Evolutionary conservation across 208 protist genomes (phyloP), one percentile per base, ranked within the genome.

Genomic region (Acanthamoeba healyi): DNA sequence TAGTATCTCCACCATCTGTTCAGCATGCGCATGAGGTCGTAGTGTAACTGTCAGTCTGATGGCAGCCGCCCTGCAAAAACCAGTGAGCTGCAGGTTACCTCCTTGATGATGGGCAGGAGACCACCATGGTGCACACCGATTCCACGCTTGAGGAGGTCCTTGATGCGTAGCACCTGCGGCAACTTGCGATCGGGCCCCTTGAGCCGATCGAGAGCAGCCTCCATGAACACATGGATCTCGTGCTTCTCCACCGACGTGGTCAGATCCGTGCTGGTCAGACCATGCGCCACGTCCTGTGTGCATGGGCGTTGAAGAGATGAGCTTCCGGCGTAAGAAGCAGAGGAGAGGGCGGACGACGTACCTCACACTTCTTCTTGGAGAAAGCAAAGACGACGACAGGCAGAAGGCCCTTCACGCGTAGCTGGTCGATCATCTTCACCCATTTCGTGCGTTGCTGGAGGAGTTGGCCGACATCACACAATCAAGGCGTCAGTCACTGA

Each of bases 51-150:
- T n/a, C n/a, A n/a, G n/a, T n/a, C n/a, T n/a, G n/a, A n/a, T n/a
- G n/a, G n/a, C n/a, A n/a, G n/a, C n/a, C n/a, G n/a, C n/a, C n/a
- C n/a, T 38, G 63, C 15, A 81, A 42, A 40, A 81, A 15, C 38
- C 38, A 26, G 38, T 1, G 9, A 24, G 24, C 36, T 19, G 22
- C 42, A 2, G 6, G 10, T 49, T 29, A 98, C 95, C 91, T 99
- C 98, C 88, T 98, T 98, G 22, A 99, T 91, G 40, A 99, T 98
- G 14, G 98, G 98, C 19, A 99, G 94, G 36, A 99, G 93, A 49
- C 98, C 98, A 26, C 94, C 84, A 94, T 99, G 98, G 95, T 99
- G 98, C 22, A 99, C 96, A 51, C 98, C 98, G 58, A 99, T 95
- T 24, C 98, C 98, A 38, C 95, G 65, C 63, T 96, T 95, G 22